Evolutionary conservation across 2,329 filamentous ascomycete species (phyloP), one percentile per base, ranked within the genome.

Genomic region (Corniculantispora saksenae): DNA sequence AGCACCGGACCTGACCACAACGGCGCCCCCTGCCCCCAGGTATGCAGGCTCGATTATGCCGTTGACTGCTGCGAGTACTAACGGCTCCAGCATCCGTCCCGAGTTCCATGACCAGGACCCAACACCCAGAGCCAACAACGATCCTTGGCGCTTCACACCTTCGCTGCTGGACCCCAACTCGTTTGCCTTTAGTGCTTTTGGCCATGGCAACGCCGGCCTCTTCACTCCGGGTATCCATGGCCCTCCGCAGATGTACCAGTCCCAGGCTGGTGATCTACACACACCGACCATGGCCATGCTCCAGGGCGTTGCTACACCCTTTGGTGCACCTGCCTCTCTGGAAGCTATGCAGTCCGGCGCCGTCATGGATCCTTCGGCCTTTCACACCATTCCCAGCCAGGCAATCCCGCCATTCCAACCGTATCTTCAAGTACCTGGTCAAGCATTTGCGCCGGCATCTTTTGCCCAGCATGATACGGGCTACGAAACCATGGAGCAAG

Each of bases 141-240:
- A 97, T 70, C 88, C 86, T 71, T 95, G 94, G 89, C 87, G 91
- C 69, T 93, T 97, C 73, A 97, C 94, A 2, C 93, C 94, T 4
- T 95, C 93, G 25, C 82, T 97, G 65, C 85, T 98, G 74, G 94
- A 98, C 74, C 89, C 93, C 21, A 93, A 90, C 76, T 91, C 92
- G 35, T 92, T 92, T 75, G 87, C 88, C 27, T 97, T 97, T 78
- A 84, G 88, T 66, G 84, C 85, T 64, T 94, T 97, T 73, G 88
- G 90, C 69, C 92, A 91, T 77, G 91, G 94, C 69, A 86, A 90
- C 54, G 86, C 91, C 19, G 91, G 90, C 17, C 95, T 95, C 78
- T 97, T 97, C 78, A 94, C 93, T 9, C 92, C 94, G 2, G 96
- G 92, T 1, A 91, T 93, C 2, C 47, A 91, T 68, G 91, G 91